Base-by-base conservation (phyloP, 1,139 yeast genomes). In the Martiniozyma asiatica region DNA sequence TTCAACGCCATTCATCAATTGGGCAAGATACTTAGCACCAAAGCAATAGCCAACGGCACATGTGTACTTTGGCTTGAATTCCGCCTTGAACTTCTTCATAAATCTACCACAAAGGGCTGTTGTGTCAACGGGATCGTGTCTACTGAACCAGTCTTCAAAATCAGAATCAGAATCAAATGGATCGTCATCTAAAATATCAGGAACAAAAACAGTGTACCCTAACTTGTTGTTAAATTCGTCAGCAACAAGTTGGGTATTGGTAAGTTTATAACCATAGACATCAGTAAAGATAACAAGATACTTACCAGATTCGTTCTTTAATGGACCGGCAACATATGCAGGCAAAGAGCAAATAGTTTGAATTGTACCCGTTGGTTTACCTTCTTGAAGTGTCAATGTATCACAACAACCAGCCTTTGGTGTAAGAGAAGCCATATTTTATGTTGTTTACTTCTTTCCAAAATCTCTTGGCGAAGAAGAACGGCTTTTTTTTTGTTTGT, bases 11-110 rank as follows among this genome's bases (percentile, higher is more conserved):
- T 48, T 58, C 30, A 77, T 55, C 34, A 75, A 64, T 35, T 65
- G 71, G 29, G 77, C 48, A 18, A 66, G 72, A 41, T 59, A 73
- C 52, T 74, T 77, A 30, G 85, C 94, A 46, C 95, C 95, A 44
- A 64, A 84, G 58, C 95, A 85, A 62, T 81, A 75, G 13, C 95
- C 95, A 33, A 78, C 57, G 13, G 72, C 71, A 30, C 65, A 74
- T 17, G 77, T 38, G 41, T 63, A 72, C 34, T 64, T 56, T 14
- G 32, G 32, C 8, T 30, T 21, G 21, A 17, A 30, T 14, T 30
- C 68, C 20, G 48, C 43, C 37, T 59, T 64, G 37, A 45, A 36
- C 3, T 49, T 46, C 2, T 45, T 41, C 38, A 78, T 47, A 43
- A 63, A 77, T 6, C 51, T 53, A 27, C 64, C 63, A 18, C 63